Conservation (phyloP, 805 yeast species). For the Candida schatavii region DNA sequence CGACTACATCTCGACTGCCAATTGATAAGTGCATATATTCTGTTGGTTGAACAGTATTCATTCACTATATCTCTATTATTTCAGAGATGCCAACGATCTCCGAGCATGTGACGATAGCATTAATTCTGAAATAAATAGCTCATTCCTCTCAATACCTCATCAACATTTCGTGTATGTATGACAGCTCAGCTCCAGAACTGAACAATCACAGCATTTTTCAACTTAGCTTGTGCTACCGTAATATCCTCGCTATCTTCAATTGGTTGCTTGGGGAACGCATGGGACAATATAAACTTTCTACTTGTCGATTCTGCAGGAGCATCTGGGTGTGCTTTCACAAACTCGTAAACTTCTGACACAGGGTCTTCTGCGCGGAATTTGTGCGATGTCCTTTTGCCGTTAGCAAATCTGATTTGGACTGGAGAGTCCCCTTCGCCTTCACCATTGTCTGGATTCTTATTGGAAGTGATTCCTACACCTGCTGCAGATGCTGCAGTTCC, state of each 20-base stretch:
- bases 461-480: constrained; percentile 16
- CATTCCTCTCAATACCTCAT: no score
- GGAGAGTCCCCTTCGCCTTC: constrained; percentile 60
- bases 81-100: no score
- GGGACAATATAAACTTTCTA: constrained; percentile 63
- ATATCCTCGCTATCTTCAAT: constrained; percentile 51
- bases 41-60: no score
- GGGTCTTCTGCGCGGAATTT: constrained; percentile 65
- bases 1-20: no score
- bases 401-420: constrained; percentile 81
- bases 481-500: constrained; percentile 17
- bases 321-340: constrained; percentile 47
- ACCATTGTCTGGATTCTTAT: constrained; percentile 10
- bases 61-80: no score
- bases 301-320: constrained; percentile 34
- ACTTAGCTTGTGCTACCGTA: constrained; percentile 70
- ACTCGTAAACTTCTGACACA: constrained; percentile 64
- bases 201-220: constrained; percentile 81
- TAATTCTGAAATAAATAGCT: no score
- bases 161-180: no score
- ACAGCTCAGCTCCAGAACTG: constrained; percentile 70
- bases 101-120: no score
- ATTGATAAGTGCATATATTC: no score
- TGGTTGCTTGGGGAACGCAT: constrained; percentile 79
- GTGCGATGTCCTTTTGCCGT: constrained; percentile 67